Base-by-base conservation (phyloP, 352 stramenopile species). In the Phytophthora parvispora region DNA sequence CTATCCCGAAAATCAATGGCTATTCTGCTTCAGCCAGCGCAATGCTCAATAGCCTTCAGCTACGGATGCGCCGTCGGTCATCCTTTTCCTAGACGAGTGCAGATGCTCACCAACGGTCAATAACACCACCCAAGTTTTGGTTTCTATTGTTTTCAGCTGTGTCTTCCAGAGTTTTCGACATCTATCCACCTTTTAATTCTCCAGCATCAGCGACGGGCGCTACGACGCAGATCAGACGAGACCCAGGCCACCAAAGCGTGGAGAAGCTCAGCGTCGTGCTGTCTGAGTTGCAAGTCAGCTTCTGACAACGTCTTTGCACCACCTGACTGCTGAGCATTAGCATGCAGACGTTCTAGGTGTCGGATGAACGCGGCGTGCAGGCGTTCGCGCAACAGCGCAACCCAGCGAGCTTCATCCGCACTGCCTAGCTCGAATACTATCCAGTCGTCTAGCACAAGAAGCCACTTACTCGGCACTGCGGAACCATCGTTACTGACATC, bases 381-480 rank as follows among this genome's bases (percentile, higher is more conserved):
- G 1, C 88, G 84, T 51, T 83, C 54, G 15, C 86, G 88, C 16
- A 95, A 58, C 34, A 79, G 60, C 24, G 86, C 64, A 16, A 95
- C 24, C 59, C 72, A 77, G 5, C 69, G 63, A 16, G 80, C 84
- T 57, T 92, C 83, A n/a, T 82, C 68, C 10, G 42, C 60, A 36
- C 62, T 77, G 24, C 53, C 51, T 20, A 92, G 47, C 53, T 91
- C 74, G 34, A 92, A 93, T 24, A 92, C 80, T 38, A 94, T 70
- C 88, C 88, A 95, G 50, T 92, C 80, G 68, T 95, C 88, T 15
- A 93, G 67, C 25, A 92, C 77, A 15, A 94, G 68, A 9, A 81
- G 67, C 81, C 78, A 90, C 31, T 78, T 77, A 18, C 48, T 62
- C 49, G 51, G 5, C 1, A 28, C 47, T 6, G 49, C 49, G 22